These are phyloP conservation scores for Saccharomyces cerevisiae DNA, from an alignment of 805 yeast species.

Conservation along the genomic window DNA sequence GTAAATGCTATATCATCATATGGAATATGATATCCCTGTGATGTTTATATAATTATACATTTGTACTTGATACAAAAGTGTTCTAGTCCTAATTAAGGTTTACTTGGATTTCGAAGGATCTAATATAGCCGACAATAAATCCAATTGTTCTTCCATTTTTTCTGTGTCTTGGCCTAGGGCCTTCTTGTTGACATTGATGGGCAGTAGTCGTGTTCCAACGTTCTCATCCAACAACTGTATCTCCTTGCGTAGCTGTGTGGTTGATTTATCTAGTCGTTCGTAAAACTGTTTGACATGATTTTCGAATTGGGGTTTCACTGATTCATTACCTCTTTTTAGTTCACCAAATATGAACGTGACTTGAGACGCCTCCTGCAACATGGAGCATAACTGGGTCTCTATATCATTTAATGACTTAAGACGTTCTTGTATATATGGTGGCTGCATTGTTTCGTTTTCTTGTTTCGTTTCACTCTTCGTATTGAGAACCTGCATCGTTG, in stretches of 20 bases:
- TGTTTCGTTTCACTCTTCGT: neutral
- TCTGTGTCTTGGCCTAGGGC: constrained; percentile 29
- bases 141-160: constrained; percentile 23
- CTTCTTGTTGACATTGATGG: constrained; percentile 26
- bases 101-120: neutral
- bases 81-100: neutral
- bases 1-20: neutral
- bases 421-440: constrained; percentile 26
- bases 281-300: constrained; percentile 23
- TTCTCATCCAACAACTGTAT: constrained; percentile 25
- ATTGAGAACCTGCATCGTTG: neutral
- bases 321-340: constrained; percentile 25
- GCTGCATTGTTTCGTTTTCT: constrained; percentile 16
- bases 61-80: neutral
- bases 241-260: constrained; percentile 19
- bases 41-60: neutral
- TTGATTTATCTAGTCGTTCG: constrained; percentile 17
- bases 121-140: constrained; percentile 10
- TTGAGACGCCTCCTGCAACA: constrained; percentile 25
- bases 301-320: constrained; percentile 24
- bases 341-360: constrained; percentile 26
- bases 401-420: constrained; percentile 21
- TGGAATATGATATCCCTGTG: neutral
- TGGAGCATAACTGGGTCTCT: constrained; percentile 20
- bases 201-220: constrained; percentile 25